Percentiles rank a stretch among this genome's conserved stretches.
These are phyloP conservation scores for Camelina sativa DNA, from an alignment of 345 rosid species.

Conservation along the genomic window DNA sequence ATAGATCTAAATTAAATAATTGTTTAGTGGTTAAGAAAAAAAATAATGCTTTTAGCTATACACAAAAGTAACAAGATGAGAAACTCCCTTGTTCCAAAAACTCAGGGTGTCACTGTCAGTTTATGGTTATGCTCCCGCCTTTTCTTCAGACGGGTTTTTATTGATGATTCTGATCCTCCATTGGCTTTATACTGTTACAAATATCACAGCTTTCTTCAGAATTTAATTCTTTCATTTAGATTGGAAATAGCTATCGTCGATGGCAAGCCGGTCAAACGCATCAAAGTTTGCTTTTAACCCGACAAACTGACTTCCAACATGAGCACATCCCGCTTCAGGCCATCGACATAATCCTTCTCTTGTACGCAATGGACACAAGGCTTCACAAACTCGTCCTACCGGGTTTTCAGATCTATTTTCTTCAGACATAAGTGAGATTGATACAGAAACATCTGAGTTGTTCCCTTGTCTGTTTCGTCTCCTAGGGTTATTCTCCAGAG, in stretches of 20 bases:
- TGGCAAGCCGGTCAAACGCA: constrained; percentile 82
- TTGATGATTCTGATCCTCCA: constrained; percentile 23
- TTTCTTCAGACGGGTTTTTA: constrained; percentile 21
- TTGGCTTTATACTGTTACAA: constrained; percentile 31
- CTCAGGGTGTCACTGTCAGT: constrained; percentile 26
- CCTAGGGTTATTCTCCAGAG: constrained; percentile 45
- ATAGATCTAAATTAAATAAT: constrained; percentile 16
- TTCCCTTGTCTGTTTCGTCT: constrained; percentile 46
- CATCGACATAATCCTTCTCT: constrained; percentile 83
- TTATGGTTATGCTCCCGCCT: constrained; percentile 39
- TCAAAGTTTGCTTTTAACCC: constrained; percentile 89
- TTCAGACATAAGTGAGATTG: constrained; percentile 65
- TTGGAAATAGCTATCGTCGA: constrained; percentile 72
- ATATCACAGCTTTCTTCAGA: constrained; percentile 13
- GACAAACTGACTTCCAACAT: constrained; percentile 76
- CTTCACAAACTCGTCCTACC: constrained; percentile 57
- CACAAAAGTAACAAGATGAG: constrained; percentile 20
- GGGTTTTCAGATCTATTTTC: constrained; percentile 40
- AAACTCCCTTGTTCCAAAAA: constrained; percentile 34
- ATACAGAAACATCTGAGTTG: constrained; percentile 75
- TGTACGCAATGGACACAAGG: constrained; percentile 75
- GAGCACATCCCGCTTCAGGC: constrained; percentile 95
- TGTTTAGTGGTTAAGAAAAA: constrained; percentile 14
- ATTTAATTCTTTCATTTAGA: constrained; percentile 47
- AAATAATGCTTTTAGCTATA: constrained; percentile 17